Evolutionary conservation across 2,329 filamentous ascomycete species (phyloP).

Genomic region (Sporothrix inflata): DNA sequence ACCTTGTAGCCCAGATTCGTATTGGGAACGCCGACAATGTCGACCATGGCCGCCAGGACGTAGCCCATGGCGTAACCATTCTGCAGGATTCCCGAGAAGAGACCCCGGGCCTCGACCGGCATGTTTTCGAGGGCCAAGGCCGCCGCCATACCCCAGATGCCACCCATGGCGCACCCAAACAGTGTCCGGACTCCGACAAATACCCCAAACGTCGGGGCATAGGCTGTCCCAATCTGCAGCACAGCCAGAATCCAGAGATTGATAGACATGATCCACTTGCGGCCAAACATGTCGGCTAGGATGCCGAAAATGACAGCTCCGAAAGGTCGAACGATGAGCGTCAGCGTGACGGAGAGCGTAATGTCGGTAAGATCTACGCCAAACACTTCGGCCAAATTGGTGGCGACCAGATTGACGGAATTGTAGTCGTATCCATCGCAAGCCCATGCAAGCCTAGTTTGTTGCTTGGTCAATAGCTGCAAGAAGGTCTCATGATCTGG

Average conservation of each 20-base stretch:
- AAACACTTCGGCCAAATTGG: constrained; percentile 8
- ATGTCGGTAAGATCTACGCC: constrained; percentile 50
- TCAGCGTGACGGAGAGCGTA: constrained; percentile 66
- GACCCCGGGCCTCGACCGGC: constrained; percentile 67
- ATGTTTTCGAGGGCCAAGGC: constrained; percentile 79
- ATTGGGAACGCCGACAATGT: constrained; percentile 71
- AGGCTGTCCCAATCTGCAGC: constrained; percentile 67
- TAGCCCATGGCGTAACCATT: constrained; percentile 74
- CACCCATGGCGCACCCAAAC: constrained; percentile 83
- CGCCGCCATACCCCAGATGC: constrained; percentile 76
- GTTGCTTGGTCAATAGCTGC: too few relatives aligned
- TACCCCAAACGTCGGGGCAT: constrained; percentile 67
- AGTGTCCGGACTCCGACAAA: constrained; percentile 76
- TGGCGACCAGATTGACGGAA: constrained; percentile 16
- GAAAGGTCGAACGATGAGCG: constrained; percentile 63
- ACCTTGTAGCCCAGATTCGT: constrained; percentile 81
- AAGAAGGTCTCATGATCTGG: too few relatives aligned
- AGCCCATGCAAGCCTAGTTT: constrained; percentile 14
- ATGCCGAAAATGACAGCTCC: constrained; percentile 60
- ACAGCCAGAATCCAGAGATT: constrained; percentile 69
- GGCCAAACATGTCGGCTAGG: constrained; percentile 59
- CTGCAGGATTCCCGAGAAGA: constrained; percentile 76
- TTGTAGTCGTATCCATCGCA: constrained; percentile 25
- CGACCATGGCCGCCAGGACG: constrained; percentile 61
- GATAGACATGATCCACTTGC: constrained; percentile 75